Evolutionary conservation across 805 yeast genomes (phyloP).

Genomic region (Wickerhamiella hasegawae): DNA sequence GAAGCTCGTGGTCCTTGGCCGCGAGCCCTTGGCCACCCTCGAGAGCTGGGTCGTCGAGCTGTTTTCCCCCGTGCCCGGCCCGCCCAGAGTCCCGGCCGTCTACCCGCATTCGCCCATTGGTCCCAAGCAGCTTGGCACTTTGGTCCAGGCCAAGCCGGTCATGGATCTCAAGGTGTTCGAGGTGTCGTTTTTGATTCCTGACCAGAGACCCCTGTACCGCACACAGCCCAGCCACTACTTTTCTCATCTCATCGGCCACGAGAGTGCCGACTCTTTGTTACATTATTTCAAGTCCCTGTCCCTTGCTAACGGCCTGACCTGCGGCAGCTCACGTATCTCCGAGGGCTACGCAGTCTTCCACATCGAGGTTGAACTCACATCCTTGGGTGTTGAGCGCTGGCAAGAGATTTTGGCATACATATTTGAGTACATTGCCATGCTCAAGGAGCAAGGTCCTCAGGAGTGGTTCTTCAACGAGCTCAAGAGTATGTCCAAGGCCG

Average conservation of each 20-base stretch:
- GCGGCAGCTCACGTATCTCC: slow-evolving; percentile 43
- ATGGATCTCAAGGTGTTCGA: slow-evolving; percentile 60
- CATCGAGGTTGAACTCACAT: slow-evolving; percentile 63
- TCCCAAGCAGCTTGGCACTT: slow-evolving; percentile 31
- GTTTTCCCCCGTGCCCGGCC: slow-evolving; percentile 46
- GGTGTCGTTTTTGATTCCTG: slow-evolving; percentile 60
- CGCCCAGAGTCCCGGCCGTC: slow-evolving; percentile 5
- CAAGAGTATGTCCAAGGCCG: slow-evolving; percentile 45
- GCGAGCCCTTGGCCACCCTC: slow-evolving; percentile 58
- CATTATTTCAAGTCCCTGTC: slow-evolving; percentile 52
- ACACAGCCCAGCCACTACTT: slow-evolving; percentile 53
- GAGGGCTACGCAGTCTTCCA: slow-evolving; percentile 51
- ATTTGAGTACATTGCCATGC: slow-evolving; percentile 60
- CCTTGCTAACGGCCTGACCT: slow-evolving; percentile 66
- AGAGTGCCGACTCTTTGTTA: slow-evolving; percentile 72
- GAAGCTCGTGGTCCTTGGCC: slow-evolving; percentile 74
- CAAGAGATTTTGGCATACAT: slow-evolving; percentile 38
- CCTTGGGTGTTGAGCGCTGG: slow-evolving; percentile 45
- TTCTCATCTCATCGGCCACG: slow-evolving; percentile 84
- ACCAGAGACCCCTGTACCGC: slow-evolving; percentile 49
- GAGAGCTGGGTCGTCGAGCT: slow-evolving; percentile 52
- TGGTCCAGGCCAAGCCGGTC: slow-evolving; percentile 62
- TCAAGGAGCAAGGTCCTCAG: slow-evolving; percentile 41
- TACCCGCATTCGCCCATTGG: slow-evolving; percentile 33
- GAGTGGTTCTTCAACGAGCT: slow-evolving; percentile 72